Conservation (phyloP, 163 green algal genomes). For the Coccomyxa subellipsoidea region DNA sequence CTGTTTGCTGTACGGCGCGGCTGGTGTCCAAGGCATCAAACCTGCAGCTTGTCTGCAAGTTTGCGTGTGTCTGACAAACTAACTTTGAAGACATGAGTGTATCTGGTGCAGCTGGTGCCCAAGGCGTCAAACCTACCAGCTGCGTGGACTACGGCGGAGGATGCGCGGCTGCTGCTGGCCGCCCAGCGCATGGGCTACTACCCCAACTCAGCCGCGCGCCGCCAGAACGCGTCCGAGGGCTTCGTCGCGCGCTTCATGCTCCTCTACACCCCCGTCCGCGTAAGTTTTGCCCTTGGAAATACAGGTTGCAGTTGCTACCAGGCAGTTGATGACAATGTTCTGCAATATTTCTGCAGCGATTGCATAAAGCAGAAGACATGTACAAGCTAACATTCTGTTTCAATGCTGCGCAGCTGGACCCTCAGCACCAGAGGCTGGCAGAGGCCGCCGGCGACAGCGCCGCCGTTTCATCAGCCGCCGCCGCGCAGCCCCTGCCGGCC, state of each 20-base stretch:
- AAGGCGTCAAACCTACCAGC: background rate
- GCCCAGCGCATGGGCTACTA: background rate
- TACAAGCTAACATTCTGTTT: too few species aligned
- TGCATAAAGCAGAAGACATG: background rate
- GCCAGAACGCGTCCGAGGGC: background rate
- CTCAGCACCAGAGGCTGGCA: background rate
- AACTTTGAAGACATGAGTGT: too few species aligned
- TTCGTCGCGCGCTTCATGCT: background rate
- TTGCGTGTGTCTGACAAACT: background rate
- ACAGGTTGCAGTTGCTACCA: background rate
- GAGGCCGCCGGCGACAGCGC: background rate
- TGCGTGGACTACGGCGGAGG: background rate
- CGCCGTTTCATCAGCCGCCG: too few species aligned
- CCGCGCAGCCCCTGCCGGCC: background rate
- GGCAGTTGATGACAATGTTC: background rate
- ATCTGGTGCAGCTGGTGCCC: background rate
- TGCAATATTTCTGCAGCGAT: background rate
- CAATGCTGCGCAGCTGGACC: background rate
- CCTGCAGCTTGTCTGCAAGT: too few species aligned
- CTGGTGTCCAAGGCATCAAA: background rate
- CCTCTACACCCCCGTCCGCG: background rate
- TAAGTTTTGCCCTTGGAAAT: background rate
- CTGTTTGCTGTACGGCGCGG: too few species aligned
- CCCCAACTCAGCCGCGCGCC: background rate
- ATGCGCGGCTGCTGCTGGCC: background rate